A percentile compares a stretch with the other conserved stretches of the same genome.
phyloP scores from a whole-genome alignment of 2,329 filamentous ascomycete genomes.

The Leptographium procerum region DNA sequence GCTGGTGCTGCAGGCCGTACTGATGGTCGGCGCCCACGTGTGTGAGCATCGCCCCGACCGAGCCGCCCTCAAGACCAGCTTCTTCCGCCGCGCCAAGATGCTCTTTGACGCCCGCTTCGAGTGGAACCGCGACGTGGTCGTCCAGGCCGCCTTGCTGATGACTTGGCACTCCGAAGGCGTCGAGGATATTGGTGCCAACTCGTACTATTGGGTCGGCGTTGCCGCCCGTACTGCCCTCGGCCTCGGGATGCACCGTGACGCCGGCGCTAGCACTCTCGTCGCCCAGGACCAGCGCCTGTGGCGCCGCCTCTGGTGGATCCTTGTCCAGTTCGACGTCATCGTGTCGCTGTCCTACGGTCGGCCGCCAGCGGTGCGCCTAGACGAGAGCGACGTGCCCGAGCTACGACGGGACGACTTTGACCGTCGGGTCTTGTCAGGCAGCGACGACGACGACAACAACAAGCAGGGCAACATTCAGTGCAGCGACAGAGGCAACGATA shows the following conservation, averaged over 20 bases:
- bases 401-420: constrained; percentile 33
- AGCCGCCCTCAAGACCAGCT: constrained; percentile 32
- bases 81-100: constrained; percentile 41
- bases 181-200: constrained; percentile 42
- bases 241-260: constrained; percentile 38
- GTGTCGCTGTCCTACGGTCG: constrained; percentile 32
- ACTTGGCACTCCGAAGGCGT: constrained; percentile 45
- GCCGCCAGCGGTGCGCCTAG: constrained; percentile 38
- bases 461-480: too few species aligned
- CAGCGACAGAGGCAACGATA: too few species aligned
- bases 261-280: constrained; percentile 16
- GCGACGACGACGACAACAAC: background rate
- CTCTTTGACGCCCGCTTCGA: constrained; percentile 42
- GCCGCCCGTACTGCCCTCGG: constrained; percentile 40
- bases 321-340: constrained; percentile 27
- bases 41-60: constrained; percentile 21
- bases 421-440: too few species aligned
- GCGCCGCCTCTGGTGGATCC: constrained; percentile 28
- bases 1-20: constrained; percentile 77
- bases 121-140: constrained; percentile 37
- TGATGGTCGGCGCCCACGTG: constrained; percentile 46
- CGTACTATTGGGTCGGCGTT: constrained; percentile 40
- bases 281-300: constrained; percentile 23
- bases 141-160: constrained; percentile 42
- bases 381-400: constrained; percentile 37